Base-by-base conservation (phyloP, 441 rosid genomes). In the Bocquillonia castaneifolia region DNA sequence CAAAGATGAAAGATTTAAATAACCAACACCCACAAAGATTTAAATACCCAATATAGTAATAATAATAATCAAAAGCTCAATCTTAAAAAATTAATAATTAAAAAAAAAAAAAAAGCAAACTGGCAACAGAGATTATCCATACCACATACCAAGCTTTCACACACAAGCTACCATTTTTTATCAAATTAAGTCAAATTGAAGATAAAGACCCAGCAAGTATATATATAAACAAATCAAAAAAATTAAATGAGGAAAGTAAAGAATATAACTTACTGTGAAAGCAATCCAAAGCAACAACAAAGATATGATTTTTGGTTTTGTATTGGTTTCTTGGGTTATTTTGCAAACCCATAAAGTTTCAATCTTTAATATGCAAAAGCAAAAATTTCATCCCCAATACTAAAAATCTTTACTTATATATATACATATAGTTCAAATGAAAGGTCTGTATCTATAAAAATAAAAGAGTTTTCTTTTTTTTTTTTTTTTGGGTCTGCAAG, bases 231-330 rank as follows among this genome's bases (percentile, higher is more conserved):
- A 69, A 63, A 64, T 45, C 63, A n/a, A n/a, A 22, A 51, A 54
- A 42, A 73, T 32, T 6, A 63, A 52, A n/a, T 64, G 72, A 42
- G 68, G 63, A 47, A 76, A 60, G 75, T 9, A 59, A 67, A 56
- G 72, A 68, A 54, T 56, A 76, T 78, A 57, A 80, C 90, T 80
- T 77, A 85, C 88, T 25, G 84, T 64, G 26, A 67, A 81, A 79
- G 90, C 79, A 78, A 82, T 69, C 66, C 61, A 63, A 67, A 74
- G 78, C 28, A 64, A 59, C 44, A 67, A 63, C 66, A 74, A 71
- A 74, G 75, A 72, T 79, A 57, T 52, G 79, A 64, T 58, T 20
- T 36, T 58, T 29, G 58, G 37, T 42, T 1, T 20, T 50, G 12
- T 50, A 5, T 50, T n/a, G 5, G 18, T 44, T 44, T 13, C 48